A percentile compares a stretch with the other conserved stretches of the same genome.
phyloP scores from a whole-genome alignment of 306 rosid species.

The Boehmeria nivea region DNA sequence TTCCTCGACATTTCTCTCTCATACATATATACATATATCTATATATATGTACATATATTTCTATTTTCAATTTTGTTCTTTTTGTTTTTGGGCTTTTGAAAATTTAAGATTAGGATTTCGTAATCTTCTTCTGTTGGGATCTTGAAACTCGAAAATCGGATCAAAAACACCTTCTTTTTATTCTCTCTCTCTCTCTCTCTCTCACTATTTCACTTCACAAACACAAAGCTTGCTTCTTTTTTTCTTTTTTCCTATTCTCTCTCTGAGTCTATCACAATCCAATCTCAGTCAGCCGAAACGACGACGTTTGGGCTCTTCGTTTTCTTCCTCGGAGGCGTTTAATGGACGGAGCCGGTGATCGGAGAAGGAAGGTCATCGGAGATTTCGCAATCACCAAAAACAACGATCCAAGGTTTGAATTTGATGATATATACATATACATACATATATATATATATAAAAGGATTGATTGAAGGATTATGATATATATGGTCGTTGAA shows the following conservation, averaged over 20 bases:
- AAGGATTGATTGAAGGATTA: too few relatives aligned
- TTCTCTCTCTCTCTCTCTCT: slow-evolving; percentile 13
- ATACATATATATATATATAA: too few relatives aligned
- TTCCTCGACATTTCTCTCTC: background rate
- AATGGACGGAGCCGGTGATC: too few relatives aligned
- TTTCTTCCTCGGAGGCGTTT: too few relatives aligned
- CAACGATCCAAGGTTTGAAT: slow-evolving; percentile 13
- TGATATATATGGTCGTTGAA: too few relatives aligned
- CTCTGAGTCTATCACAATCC: background rate
- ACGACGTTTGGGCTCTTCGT: too few relatives aligned
- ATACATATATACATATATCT: too few relatives aligned
- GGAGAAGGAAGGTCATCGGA: too few relatives aligned
- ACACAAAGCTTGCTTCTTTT: slow-evolving; percentile 17
- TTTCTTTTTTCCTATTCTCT: slow-evolving; percentile 8
- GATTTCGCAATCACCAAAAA: background rate
- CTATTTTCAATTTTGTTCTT: background rate
- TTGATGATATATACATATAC: too few relatives aligned
- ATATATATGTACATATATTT: background rate
- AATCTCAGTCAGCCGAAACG: too few relatives aligned
- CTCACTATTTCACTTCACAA: slow-evolving; percentile 7
- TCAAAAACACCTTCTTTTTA: slow-evolving; percentile 20
- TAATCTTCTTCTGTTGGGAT: slow-evolving; percentile 30
- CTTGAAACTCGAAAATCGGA: slow-evolving; percentile 45
- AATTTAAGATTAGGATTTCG: slow-evolving; percentile 3
- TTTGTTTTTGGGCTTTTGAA: background rate